Conservation (phyloP, 1,284 basidiomycete genomes). For the Ceraceosorus guamensis region DNA sequence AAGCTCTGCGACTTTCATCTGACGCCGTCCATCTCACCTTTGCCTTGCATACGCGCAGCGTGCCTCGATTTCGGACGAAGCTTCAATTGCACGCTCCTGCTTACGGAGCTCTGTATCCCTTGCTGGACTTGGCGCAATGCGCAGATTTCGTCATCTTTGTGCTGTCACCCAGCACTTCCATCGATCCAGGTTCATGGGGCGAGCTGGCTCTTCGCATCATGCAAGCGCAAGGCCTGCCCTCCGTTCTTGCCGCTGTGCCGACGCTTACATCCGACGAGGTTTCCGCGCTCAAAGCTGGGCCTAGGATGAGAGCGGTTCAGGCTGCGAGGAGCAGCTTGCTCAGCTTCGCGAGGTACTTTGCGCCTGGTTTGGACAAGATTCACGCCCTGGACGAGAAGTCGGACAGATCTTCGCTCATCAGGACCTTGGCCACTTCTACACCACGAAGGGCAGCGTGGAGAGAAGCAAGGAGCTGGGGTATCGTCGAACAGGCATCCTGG, state of each 20-base stretch:
- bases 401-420: slow-evolving; percentile 60
- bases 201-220: slow-evolving; percentile 83
- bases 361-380: slow-evolving; percentile 66
- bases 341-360: slow-evolving; percentile 78
- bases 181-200: slow-evolving; percentile 64
- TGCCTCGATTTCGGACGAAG: slow-evolving; percentile 69
- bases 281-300: slow-evolving; percentile 15
- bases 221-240: slow-evolving; percentile 60
- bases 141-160: slow-evolving; percentile 86
- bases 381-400: slow-evolving; percentile 59
- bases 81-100: slow-evolving; percentile 69
- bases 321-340: slow-evolving; percentile 41
- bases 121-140: slow-evolving; percentile 77
- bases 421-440: slow-evolving; percentile 39
- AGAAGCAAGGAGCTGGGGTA: slow-evolving; percentile 69
- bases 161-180: slow-evolving; percentile 73
- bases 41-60: neutral
- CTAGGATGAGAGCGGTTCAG: slow-evolving; percentile 30
- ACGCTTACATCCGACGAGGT: slow-evolving; percentile 20
- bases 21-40: too few species aligned
- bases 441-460: slow-evolving; percentile 66
- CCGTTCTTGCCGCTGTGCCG: slow-evolving; percentile 59
- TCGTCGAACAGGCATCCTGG: slow-evolving; percentile 58
- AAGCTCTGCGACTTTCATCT: neutral
- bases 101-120: slow-evolving; percentile 58